Conservation (phyloP, 176 grass and related monocot genomes). For the Zizania latifolia region DNA sequence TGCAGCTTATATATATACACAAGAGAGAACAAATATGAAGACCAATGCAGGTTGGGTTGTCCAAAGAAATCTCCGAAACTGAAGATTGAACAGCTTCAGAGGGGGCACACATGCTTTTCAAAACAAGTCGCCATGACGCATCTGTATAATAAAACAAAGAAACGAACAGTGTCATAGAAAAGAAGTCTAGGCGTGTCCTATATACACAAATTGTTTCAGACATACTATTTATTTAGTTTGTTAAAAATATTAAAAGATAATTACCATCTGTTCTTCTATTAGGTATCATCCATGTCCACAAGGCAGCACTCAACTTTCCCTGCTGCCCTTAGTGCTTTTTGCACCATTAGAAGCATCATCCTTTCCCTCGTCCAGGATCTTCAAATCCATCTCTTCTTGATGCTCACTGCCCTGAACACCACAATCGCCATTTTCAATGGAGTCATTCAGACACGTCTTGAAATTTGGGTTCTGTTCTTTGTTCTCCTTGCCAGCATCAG, state of each 20-base stretch:
- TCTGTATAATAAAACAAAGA: slow-evolving; percentile 27
- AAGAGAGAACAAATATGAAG: background rate
- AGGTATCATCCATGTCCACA: slow-evolving; percentile 9
- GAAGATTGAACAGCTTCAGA: background rate
- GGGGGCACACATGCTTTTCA: slow-evolving; percentile 7
- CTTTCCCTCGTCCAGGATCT: background rate
- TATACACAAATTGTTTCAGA: background rate
- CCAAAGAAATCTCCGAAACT: slow-evolving; percentile 7
- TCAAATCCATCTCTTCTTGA: slow-evolving; percentile 1
- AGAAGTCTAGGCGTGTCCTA: background rate
- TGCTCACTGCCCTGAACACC: slow-evolving; percentile 6
- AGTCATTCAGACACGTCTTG: background rate
- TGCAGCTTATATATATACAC: slow-evolving; percentile 12
- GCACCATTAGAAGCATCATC: background rate
- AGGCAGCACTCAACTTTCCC: slow-evolving; percentile 6
- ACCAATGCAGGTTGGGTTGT: background rate
- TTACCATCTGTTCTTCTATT: slow-evolving; percentile 5
- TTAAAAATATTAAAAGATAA: slow-evolving; percentile 8
- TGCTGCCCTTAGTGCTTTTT: background rate
- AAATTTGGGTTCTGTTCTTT: slow-evolving; percentile 33
- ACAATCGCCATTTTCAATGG: slow-evolving; percentile 16
- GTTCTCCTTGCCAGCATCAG: slow-evolving; percentile 55
- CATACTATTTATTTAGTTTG: background rate
- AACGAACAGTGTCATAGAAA: slow-evolving; percentile 7
- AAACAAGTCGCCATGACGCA: slow-evolving; percentile 22